Conservation (phyloP, 371 early-diverging fungal genomes). For the Rhizopus arrhizus region DNA sequence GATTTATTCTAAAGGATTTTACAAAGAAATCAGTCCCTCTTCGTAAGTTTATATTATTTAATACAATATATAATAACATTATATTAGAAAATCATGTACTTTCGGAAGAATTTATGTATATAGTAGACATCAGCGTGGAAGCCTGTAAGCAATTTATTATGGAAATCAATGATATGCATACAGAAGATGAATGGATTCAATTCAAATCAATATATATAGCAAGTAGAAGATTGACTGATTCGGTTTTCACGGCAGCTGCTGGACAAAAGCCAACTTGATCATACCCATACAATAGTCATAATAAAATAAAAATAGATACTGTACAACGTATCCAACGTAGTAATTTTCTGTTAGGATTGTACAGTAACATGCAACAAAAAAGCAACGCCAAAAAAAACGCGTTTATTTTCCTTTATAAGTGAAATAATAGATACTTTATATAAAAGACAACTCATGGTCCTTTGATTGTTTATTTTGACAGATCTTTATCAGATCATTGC, state of each 20-base stretch:
- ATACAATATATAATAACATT: background rate
- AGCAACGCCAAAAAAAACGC: too few relatives aligned
- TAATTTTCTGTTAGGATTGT: too few relatives aligned
- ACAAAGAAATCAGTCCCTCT: background rate
- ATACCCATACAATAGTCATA: too few relatives aligned
- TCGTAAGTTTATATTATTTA: background rate
- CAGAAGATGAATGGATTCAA: slow-evolving; percentile 5
- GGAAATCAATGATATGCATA: background rate
- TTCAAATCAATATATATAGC: background rate
- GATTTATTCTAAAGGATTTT: background rate
- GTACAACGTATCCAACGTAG: too few relatives aligned
- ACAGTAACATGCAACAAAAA: too few relatives aligned
- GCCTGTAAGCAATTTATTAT: background rate
- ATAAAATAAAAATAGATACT: too few relatives aligned
- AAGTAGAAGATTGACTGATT: slow-evolving; percentile 3
- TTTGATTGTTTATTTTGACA: too few relatives aligned
- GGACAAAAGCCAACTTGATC: slow-evolving; percentile 1
- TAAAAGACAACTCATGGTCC: too few relatives aligned
- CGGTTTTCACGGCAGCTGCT: slow-evolving; percentile 2
- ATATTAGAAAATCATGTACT: slow-evolving; percentile 6
- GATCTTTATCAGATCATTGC: too few relatives aligned
- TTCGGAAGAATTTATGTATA: slow-evolving; percentile 7
- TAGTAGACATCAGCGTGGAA: slow-evolving; percentile 1
- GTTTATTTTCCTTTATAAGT: too few relatives aligned
- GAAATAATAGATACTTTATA: too few relatives aligned